Conservation (phyloP, 179 eudicot species). For the Vitellaria paradoxa region DNA sequence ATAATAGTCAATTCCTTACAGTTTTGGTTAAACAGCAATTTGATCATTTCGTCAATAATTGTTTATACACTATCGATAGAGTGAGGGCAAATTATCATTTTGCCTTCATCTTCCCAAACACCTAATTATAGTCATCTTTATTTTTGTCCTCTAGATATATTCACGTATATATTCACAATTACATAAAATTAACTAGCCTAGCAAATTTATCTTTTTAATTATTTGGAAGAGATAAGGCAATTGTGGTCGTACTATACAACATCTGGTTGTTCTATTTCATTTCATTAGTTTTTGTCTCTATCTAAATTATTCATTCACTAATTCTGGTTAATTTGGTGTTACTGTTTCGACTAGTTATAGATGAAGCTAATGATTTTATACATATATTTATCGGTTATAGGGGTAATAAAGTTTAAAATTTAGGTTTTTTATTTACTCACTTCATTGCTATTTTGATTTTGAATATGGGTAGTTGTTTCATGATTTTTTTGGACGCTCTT, state of each 20-base stretch:
- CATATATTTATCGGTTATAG: slow-evolving; percentile 83
- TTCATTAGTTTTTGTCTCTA: neutral
- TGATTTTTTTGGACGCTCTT: neutral
- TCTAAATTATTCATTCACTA: neutral
- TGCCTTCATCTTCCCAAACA: too few species aligned
- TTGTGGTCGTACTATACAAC: neutral
- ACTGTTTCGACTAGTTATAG: slow-evolving; percentile 27
- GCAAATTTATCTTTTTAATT: neutral
- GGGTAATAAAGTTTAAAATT: slow-evolving; percentile 26
- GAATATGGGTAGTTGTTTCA: too few species aligned
- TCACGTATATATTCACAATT: too few species aligned
- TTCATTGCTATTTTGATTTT: neutral
- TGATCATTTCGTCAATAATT: too few species aligned
- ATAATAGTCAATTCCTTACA: too few species aligned
- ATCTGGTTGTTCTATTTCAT: neutral
- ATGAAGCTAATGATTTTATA: slow-evolving; percentile 70
- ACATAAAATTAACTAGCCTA: too few species aligned
- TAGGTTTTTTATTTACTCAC: neutral
- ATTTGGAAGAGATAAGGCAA: neutral
- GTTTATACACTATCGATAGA: too few species aligned
- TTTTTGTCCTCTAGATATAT: too few species aligned
- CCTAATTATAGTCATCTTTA: too few species aligned
- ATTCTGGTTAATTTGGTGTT: slow-evolving; percentile 13
- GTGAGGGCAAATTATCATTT: too few species aligned
- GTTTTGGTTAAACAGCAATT: too few species aligned